Evolutionary conservation across 768 basidiomycete species (phyloP), one percentile per base, ranked within the genome.

Genomic region (Neoboletus subvelutipes): DNA sequence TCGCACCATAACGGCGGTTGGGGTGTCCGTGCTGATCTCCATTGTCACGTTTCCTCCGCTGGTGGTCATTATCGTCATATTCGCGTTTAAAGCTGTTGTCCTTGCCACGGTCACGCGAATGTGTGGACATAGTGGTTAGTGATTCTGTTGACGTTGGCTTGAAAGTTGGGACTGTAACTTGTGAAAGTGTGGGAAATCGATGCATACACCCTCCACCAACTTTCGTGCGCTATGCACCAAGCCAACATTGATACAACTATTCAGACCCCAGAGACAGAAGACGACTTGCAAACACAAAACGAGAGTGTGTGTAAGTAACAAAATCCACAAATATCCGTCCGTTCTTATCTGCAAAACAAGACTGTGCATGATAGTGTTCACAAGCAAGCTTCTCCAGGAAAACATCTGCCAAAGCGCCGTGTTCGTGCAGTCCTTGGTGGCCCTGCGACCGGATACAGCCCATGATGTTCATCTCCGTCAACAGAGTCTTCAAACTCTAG

Each of bases 161-260:
- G 37, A 50, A 29, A 29, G n/a, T 5, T 9, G 41, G 8, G 45
- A 28, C 3, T 28, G 28, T 5, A 5, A 28, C 28, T 28, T 5
- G 28, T 20, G 40, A 18, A 33, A 37, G 42, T 40, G 65, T 65
- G 66, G 68, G 67, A 66, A 67, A 55, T 40, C 4, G 22, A 26
- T 9, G n/a, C 33, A 24, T 9, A 22, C 33, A 15, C 33, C 33
- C 33, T 13, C 5, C 34, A 31, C 34, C 17, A 17, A 15, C 34
- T 36, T 34, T 34, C 34, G 34, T 13, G 13, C 1, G 13, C 12
- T 13, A 13, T 1, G 9, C 5, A 31, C 20, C 20, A 20, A 41
- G 40, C 20, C 40, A 50, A 43, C 22, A 11, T 28, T 29, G 31
- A 31, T 26, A 31, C n/a, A 20, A 20, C 29, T 20, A 10, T 41